Evolutionary conservation across 2,329 filamentous ascomycete genomes (phyloP), one percentile per base, ranked within the genome.

Genomic region (Uncinocarpus reesii): DNA sequence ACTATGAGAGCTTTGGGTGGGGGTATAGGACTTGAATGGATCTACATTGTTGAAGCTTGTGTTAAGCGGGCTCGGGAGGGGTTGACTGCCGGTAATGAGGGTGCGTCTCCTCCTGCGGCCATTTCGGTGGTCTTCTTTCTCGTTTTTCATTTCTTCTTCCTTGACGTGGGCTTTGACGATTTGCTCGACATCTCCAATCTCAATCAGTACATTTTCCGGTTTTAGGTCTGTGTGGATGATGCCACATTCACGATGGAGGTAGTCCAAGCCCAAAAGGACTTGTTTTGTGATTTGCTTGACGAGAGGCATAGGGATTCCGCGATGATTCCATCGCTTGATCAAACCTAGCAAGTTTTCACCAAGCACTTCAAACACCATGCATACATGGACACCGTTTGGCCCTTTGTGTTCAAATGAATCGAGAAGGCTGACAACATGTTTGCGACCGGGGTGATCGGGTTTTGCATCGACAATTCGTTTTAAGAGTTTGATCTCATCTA

Each of bases 201-300:
- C 92, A 64, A 98, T 96, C 56, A 98, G 75, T 26, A 98, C 92
- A 62, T 98, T 98, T 65, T 98, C 92, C 41, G 92, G 92, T 68
- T 98, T 95, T 58, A 96, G 71, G 64, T 95, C 90, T 52, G 92
- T 96, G 68, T 98, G 92, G 62, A 98, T 95, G 70, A 98, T 96
- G 62, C 92, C 92, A 68, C 92, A 98, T 70, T 98, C 90, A 59
- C 92, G 82, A 66, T 98, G 92, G 32, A 98, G 77, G 65, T 96
- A 96, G 67, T 98, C 92, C 54, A 98, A 75, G 34, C 92, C 92
- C 23, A 98, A 79, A 41, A 98, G 76, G 7, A 96, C 92, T 70
- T 98, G 92, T 69, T 96, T 96, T 24, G 92, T 93, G 68, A 98
- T 98, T 67, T 96, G 92, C 74, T 95, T 95, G 64, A 96, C 92